Conservation (phyloP, 1,284 basidiomycete genomes). For the Moesziomyces aphidis region DNA sequence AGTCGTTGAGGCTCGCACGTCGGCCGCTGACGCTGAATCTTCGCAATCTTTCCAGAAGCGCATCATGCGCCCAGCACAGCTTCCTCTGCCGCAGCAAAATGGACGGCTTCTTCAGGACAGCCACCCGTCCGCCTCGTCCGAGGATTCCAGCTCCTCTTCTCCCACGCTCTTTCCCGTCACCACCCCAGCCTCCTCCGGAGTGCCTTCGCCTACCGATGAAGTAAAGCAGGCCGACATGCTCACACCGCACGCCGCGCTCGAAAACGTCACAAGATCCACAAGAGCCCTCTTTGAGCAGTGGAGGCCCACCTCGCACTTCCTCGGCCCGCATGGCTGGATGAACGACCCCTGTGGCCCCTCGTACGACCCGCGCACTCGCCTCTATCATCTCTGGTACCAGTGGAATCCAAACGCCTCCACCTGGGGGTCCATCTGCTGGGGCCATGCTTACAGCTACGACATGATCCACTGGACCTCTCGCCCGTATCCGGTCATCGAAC, state of each 20-base stretch:
- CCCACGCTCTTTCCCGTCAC: slow-evolving; percentile 4
- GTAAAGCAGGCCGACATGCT: slow-evolving; percentile 19
- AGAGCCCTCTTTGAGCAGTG: slow-evolving; percentile 35
- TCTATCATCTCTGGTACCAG: slow-evolving; percentile 56
- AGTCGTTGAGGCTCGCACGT: not conserved
- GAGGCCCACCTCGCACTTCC: slow-evolving; percentile 49
- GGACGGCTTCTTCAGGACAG: not conserved
- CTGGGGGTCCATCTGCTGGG: slow-evolving; percentile 59
- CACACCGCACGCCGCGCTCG: not conserved
- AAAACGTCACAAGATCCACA: not conserved
- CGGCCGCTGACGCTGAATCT: not conserved
- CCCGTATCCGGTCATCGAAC: slow-evolving; percentile 29
- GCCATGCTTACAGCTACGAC: slow-evolving; percentile 46
- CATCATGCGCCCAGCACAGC: slow-evolving; percentile 10
- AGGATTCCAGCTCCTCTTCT: slow-evolving; percentile 10
- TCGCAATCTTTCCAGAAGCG: not conserved
- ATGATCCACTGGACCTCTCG: slow-evolving; percentile 53
- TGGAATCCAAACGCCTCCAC: slow-evolving; percentile 54
- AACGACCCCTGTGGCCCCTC: slow-evolving; percentile 56
- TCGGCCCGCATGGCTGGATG: slow-evolving; percentile 58
- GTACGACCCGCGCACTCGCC: slow-evolving; percentile 40
- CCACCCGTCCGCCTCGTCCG: slow-evolving; percentile 12
- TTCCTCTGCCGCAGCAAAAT: slow-evolving; percentile 9
- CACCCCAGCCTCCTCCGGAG: slow-evolving; percentile 25
- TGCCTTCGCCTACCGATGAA: slow-evolving; percentile 20